These are phyloP conservation scores for Kwoniella newhampshirensis DNA, from an alignment of 768 basidiomycete species.

Conservation along the genomic window DNA sequence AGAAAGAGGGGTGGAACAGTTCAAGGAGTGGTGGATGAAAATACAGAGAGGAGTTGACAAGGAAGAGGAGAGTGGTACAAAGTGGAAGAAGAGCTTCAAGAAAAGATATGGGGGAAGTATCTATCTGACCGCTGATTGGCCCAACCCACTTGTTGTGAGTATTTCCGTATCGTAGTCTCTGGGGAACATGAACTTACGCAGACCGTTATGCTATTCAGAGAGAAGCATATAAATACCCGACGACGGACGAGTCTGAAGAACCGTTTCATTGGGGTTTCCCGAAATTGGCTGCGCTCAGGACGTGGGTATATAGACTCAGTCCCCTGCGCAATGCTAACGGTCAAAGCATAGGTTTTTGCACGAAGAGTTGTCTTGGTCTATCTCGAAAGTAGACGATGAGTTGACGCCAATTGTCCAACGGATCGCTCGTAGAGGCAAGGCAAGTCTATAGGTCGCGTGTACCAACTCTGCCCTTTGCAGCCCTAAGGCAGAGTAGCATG, in stretches of 20 bases:
- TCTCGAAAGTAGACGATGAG: constrained; percentile 81
- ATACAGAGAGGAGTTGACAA: constrained; percentile 88
- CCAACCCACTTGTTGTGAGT: constrained; percentile 81
- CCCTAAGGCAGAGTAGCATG: too few species aligned
- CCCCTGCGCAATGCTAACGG: constrained; percentile 2
- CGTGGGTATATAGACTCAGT: constrained; percentile 57
- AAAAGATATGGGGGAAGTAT: constrained; percentile 76
- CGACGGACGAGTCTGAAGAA: constrained; percentile 85
- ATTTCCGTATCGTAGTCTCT: neutral
- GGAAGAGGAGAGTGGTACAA: constrained; percentile 67
- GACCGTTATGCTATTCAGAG: constrained; percentile 58
- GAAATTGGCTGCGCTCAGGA: constrained; percentile 87
- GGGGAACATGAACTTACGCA: too few species aligned
- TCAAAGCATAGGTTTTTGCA: constrained; percentile 62
- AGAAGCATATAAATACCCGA: constrained; percentile 89
- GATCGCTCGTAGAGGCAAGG: constrained; percentile 78
- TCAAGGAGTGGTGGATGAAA: constrained; percentile 90
- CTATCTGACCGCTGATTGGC: constrained; percentile 81
- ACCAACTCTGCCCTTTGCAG: too few species aligned
- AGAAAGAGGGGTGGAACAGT: constrained; percentile 74
- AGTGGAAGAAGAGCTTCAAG: constrained; percentile 84
- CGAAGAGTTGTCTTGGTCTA: constrained; percentile 77
- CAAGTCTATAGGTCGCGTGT: constrained; percentile 53
- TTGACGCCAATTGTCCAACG: constrained; percentile 88
- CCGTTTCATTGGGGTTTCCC: constrained; percentile 95